Conservation (phyloP, 257 asterid genomes). For the Mentha longifolia region DNA sequence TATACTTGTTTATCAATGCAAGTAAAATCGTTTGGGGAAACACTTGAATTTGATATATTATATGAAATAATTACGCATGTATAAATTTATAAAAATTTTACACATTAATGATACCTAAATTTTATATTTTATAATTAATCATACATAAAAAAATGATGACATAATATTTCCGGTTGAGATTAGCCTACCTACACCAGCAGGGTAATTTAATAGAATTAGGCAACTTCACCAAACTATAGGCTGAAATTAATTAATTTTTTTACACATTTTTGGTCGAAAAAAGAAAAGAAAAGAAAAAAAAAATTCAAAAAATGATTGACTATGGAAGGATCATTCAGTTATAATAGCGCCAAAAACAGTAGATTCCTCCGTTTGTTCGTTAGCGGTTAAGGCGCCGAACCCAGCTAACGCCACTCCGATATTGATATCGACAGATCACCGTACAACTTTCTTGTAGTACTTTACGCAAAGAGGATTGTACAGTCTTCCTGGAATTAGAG, state of each 20-base stretch:
- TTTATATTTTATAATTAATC: too few species aligned
- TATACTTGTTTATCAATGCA: too few species aligned
- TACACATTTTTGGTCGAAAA: neutral
- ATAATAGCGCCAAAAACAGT: neutral
- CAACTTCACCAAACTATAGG: neutral
- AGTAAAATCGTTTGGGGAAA: too few species aligned
- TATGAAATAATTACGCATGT: too few species aligned
- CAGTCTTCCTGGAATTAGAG: constrained; percentile 10
- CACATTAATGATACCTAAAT: too few species aligned
- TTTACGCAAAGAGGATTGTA: constrained; percentile 14
- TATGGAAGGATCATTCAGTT: neutral
- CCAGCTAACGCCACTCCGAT: constrained; percentile 36
- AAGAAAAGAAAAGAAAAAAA: neutral
- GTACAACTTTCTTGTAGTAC: constrained; percentile 20
- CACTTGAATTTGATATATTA: too few species aligned
- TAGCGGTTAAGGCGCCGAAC: constrained; percentile 24
- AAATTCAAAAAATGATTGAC: too few species aligned
- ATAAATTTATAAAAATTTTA: too few species aligned
- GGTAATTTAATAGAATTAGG: neutral
- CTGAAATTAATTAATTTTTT: neutral
- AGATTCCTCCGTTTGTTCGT: constrained; percentile 41
- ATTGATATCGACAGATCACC: constrained; percentile 19
- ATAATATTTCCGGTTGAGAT: too few species aligned
- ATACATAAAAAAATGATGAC: too few species aligned
- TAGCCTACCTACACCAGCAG: neutral